Percentiles rank a stretch among this genome's conserved stretches.
These are phyloP conservation scores for Suillus lakei DNA, from an alignment of 768 basidiomycete genomes.

Conservation along the genomic window DNA sequence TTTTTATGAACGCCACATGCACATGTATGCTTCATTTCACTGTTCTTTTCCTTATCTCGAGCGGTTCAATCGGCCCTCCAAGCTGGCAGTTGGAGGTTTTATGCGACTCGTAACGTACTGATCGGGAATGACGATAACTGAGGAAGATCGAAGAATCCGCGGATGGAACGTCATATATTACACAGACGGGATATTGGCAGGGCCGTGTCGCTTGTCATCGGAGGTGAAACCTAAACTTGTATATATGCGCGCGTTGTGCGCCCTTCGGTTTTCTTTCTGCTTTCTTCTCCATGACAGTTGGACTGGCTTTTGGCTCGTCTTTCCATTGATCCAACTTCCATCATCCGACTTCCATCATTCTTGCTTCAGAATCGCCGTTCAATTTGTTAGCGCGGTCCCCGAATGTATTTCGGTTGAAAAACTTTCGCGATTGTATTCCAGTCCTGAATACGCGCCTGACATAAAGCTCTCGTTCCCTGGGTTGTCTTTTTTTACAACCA, in stretches of 20 bases:
- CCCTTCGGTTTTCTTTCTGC: no score
- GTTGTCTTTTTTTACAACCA: background rate
- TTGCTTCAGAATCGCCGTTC: background rate
- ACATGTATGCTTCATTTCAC: background rate
- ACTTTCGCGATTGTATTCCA: conserved; percentile 10
- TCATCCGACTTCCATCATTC: no score
- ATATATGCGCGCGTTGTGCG: background rate
- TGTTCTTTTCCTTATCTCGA: background rate
- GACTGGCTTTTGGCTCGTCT: background rate
- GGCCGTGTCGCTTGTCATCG: background rate
- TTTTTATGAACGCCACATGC: background rate
- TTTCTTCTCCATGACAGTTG: background rate
- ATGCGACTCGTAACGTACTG: background rate
- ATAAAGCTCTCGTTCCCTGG: conserved; percentile 6
- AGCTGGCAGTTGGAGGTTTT: background rate
- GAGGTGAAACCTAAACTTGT: background rate
- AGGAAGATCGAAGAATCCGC: background rate
- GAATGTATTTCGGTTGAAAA: conserved; percentile 23
- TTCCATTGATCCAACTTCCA: background rate
- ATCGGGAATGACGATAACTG: conserved; percentile 1
- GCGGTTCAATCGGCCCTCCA: background rate
- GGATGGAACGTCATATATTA: background rate
- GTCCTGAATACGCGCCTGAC: conserved; percentile 17
- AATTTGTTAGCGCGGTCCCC: conserved; percentile 5
- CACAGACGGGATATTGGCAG: background rate